Conservation (phyloP, 164 flowering plant genomes). For the Umbilicus rupestris region DNA sequence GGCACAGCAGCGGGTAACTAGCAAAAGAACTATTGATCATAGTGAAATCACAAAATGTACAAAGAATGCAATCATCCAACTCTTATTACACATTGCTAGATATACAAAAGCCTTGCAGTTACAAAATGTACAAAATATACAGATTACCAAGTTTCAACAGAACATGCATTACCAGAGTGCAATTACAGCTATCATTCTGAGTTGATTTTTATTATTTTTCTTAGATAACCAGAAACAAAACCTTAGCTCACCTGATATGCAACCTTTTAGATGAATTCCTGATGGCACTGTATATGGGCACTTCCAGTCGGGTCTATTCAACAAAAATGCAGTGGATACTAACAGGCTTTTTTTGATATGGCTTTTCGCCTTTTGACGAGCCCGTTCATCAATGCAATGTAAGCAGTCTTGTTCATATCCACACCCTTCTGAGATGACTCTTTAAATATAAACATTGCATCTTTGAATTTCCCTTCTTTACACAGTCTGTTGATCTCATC, state of each 20-base stretch:
- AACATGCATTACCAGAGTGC: background rate
- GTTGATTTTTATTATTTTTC: background rate
- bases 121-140: too few relatives aligned
- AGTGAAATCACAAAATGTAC: background rate
- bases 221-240: background rate
- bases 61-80: background rate
- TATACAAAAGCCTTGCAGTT: too few relatives aligned
- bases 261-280: background rate
- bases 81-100: background rate
- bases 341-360: slow-evolving; percentile 20
- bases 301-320: background rate
- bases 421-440: slow-evolving; percentile 45
- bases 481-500: slow-evolving; percentile 53
- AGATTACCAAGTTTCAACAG: background rate
- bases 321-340: background rate
- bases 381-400: slow-evolving; percentile 54
- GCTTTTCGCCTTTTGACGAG: slow-evolving; percentile 59
- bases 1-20: background rate
- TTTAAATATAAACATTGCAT: slow-evolving; percentile 46
- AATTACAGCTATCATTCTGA: background rate
- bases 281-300: background rate
- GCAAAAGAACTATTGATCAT: background rate
- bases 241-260: background rate
- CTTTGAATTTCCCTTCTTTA: slow-evolving; percentile 46
- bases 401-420: slow-evolving; percentile 33